Conservation (phyloP, 2,329 filamentous ascomycete genomes). For the Fusarium subtropicale region DNA sequence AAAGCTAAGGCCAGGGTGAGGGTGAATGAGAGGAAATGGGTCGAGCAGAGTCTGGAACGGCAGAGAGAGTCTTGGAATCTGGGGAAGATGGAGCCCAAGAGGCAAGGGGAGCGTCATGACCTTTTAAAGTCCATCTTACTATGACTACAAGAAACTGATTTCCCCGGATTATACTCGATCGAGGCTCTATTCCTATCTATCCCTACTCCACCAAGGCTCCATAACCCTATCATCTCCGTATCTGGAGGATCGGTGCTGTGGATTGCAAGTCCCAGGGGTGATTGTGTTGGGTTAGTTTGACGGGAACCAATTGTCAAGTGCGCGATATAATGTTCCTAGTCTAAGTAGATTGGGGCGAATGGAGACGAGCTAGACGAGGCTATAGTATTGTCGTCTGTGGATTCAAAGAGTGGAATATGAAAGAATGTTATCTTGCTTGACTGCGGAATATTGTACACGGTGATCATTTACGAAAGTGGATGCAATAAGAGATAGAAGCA, state of each 20-base stretch:
- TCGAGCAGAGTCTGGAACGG: slow-evolving; percentile 1
- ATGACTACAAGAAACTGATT: slow-evolving; percentile 34
- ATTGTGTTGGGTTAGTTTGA: neutral
- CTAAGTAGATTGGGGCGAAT: neutral
- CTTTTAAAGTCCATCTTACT: slow-evolving; percentile 18
- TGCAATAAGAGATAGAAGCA: neutral
- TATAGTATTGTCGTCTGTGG: neutral
- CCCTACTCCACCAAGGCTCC: slow-evolving; percentile 14
- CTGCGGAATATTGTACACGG: neutral
- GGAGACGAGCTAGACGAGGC: neutral
- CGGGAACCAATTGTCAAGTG: slow-evolving; percentile 4
- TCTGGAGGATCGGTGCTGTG: neutral
- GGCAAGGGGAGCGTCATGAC: slow-evolving; percentile 4
- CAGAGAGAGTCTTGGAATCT: slow-evolving; percentile 9
- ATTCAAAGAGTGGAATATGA: neutral
- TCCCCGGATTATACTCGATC: slow-evolving; percentile 33
- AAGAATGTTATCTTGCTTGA: neutral
- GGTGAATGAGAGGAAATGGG: neutral
- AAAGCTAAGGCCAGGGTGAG: neutral
- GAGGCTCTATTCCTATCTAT: slow-evolving; percentile 13
- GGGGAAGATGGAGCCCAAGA: slow-evolving; percentile 25
- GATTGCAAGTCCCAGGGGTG: neutral
- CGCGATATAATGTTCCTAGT: slow-evolving; percentile 6
- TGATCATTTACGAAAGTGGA: neutral
- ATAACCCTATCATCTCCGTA: slow-evolving; percentile 18